A percentile compares a stretch with the other conserved stretches of the same genome.
These are phyloP conservation scores for Piper betle DNA, from an alignment of 164 flowering plant genomes.

Conservation along the genomic window DNA sequence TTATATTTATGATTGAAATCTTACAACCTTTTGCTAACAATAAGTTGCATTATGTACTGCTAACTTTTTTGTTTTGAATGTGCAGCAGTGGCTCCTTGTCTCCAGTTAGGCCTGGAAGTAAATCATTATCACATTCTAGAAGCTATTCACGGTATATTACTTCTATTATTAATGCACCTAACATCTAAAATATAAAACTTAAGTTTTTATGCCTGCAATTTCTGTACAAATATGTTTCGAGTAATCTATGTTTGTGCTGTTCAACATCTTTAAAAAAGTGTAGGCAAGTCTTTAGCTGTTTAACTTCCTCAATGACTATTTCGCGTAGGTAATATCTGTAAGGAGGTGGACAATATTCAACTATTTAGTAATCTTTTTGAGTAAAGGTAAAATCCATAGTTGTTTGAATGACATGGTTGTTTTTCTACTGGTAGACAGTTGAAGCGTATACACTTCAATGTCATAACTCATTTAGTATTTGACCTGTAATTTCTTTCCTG, in stretches of 20 bases:
- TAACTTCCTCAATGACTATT: neutral
- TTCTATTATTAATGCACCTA: neutral
- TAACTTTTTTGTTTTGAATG: no score
- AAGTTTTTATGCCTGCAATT: no score
- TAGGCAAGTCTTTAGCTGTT: neutral
- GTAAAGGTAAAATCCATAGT: no score
- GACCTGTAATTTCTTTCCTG: no score
- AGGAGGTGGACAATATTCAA: neutral
- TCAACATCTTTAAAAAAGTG: neutral
- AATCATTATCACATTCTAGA: conserved; percentile 42
- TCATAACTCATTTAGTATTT: no score
- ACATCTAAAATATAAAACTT: neutral
- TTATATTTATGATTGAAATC: no score
- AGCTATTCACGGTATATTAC: conserved; percentile 38
- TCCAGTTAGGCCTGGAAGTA: conserved; percentile 35
- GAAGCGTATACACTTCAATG: no score
- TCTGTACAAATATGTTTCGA: no score
- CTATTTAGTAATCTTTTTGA: neutral
- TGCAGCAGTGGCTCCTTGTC: conserved; percentile 20
- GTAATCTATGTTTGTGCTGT: neutral
- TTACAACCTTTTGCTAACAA: no score
- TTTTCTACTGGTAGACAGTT: no score
- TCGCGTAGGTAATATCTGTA: neutral
- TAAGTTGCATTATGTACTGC: no score
- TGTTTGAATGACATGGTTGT: no score